These are phyloP conservation scores for Penicillium egyptiacum DNA, from an alignment of 495 filamentous ascomycete species.

Conservation along the genomic window DNA sequence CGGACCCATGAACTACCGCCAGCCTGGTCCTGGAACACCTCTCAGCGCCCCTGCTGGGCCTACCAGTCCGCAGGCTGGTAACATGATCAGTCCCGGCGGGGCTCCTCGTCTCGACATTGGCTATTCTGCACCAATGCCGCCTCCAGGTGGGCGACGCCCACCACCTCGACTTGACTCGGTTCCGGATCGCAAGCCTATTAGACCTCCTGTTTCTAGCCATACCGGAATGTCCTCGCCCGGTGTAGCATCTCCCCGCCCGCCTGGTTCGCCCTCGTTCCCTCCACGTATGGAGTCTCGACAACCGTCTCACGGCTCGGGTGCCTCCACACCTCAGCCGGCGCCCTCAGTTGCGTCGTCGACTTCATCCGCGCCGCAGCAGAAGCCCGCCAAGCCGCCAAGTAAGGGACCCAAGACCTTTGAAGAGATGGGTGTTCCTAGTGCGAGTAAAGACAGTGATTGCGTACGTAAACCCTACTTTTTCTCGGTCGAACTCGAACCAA, in stretches of 20 bases:
- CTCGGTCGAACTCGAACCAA: not conserved
- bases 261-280: slow-evolving; percentile 37
- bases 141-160: slow-evolving; percentile 38
- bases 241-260: slow-evolving; percentile 32
- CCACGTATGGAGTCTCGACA: slow-evolving; percentile 38
- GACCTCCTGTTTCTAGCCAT: slow-evolving; percentile 34
- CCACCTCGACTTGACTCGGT: slow-evolving; percentile 35
- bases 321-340: slow-evolving; percentile 36
- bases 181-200: slow-evolving; percentile 38
- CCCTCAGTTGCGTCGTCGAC: slow-evolving; percentile 25
- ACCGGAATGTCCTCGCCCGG: slow-evolving; percentile 29
- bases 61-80: slow-evolving; percentile 29
- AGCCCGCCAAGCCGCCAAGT: slow-evolving; percentile 50
- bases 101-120: slow-evolving; percentile 53
- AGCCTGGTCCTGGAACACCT: slow-evolving; percentile 37
- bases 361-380: slow-evolving; percentile 22
- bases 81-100: slow-evolving; percentile 27
- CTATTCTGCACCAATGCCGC: slow-evolving; percentile 53
- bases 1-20: slow-evolving; percentile 40
- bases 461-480: slow-evolving; percentile 58
- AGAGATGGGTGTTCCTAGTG: slow-evolving; percentile 89
- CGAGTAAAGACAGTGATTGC: slow-evolving; percentile 81
- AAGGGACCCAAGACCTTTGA: slow-evolving; percentile 96
- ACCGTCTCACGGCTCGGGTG: slow-evolving; percentile 30
- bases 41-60: slow-evolving; percentile 30